These are phyloP conservation scores for Papiliotrema laurentii DNA, from an alignment of 1,284 basidiomycete genomes.

Conservation along the genomic window DNA sequence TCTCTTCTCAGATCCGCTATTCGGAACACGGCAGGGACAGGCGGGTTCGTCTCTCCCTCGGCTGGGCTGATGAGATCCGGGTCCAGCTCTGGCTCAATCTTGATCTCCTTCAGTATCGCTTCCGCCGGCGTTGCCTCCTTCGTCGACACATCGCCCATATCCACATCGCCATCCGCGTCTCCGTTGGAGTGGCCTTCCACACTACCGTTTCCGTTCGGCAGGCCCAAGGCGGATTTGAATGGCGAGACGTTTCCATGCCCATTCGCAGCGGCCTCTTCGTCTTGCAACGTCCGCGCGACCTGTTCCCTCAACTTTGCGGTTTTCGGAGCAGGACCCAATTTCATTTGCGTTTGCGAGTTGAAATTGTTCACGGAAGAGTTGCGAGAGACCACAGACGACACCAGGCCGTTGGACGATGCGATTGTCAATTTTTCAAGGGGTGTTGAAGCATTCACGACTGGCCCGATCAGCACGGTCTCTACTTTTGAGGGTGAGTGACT, in stretches of 20 bases:
- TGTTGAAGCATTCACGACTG: constrained; percentile 55
- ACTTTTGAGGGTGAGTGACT: constrained; percentile 21
- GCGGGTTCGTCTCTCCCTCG: constrained; percentile 35
- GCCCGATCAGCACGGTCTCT: neutral
- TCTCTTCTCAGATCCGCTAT: constrained; percentile 86
- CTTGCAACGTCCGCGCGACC: constrained; percentile 59
- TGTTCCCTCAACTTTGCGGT: constrained; percentile 73
- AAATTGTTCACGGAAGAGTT: constrained; percentile 60
- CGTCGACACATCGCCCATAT: constrained; percentile 23
- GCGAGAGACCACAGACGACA: constrained; percentile 64
- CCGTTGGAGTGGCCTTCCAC: constrained; percentile 45
- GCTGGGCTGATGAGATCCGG: constrained; percentile 33
- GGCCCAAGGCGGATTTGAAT: constrained; percentile 30
- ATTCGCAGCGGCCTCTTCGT: constrained; percentile 36
- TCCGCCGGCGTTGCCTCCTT: constrained; percentile 4
- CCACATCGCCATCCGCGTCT: constrained; percentile 38
- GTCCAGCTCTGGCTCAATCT: constrained; percentile 31
- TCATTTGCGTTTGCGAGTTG: constrained; percentile 69
- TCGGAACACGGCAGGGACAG: constrained; percentile 57
- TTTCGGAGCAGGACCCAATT: constrained; percentile 74
- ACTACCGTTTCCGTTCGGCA: constrained; percentile 59
- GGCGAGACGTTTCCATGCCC: too few species aligned
- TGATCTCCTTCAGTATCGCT: constrained; percentile 23
- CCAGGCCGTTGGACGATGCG: constrained; percentile 63
- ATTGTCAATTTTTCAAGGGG: constrained; percentile 61